Evolutionary conservation across 148 eudicot genomes (phyloP), one percentile per base, ranked within the genome.

Genomic region (Camellia japonica): DNA sequence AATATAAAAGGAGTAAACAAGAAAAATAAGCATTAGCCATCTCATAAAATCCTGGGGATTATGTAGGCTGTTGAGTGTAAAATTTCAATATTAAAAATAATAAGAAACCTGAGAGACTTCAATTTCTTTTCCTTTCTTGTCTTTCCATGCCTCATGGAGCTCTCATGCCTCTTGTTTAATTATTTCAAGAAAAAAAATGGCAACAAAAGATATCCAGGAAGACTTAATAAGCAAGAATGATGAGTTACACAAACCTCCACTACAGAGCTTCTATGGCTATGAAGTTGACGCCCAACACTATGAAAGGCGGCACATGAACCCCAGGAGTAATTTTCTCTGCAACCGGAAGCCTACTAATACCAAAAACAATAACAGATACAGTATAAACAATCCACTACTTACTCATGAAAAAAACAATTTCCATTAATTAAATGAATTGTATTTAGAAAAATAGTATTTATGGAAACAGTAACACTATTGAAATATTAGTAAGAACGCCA

Each of bases 321-420:
- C 84, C 84, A 86, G 9, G 80, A 79, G 80, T 82, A 80, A 82
- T 79, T 82, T 82, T 83, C 90, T 78, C 87, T 83, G 90, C 84
- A 86, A 82, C 88, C 91, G 83, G 85, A 82, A 82, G 79, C 92
- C 92, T 92, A 89, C 90, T 91, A 90, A 90, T 83, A 92, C 87
- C 89, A 85, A 77, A 82, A 85, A 84, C 79, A 80, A 89, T 38
- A 77, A 78, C 55, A 84, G 68, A 71, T 58, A 73, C 59, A 82
- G 46, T 47, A 83, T 69, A 82, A 83, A 83, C 13, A 43, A 74
- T 30, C 76, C 59, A 73, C 23, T 51, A 79, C 44, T 59, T 41
- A 78, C 7, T 18, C 0, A 44, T 14, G 19, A 46, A 19, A 18
- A 70, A 47, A 44, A 18, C 11, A 70, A 70, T 46, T 47, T 38